A percentile compares a stretch with the other conserved stretches of the same genome.
phyloP scores from a whole-genome alignment of 2,329 filamentous ascomycete species.

The Stagonosporopsis rhizophila region DNA sequence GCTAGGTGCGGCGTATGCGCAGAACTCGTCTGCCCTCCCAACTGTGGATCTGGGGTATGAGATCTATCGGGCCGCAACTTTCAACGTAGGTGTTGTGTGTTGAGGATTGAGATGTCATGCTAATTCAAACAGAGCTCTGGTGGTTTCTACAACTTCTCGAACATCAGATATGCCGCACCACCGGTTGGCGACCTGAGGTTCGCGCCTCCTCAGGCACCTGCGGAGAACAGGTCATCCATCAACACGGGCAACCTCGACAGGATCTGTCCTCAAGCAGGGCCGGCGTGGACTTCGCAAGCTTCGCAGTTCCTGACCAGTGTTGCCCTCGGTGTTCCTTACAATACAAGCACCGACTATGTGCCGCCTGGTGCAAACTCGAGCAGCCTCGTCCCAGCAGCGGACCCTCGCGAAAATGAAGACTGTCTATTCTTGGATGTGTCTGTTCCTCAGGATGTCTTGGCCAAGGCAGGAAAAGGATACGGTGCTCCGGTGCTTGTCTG shows the following conservation, averaged over 20 bases:
- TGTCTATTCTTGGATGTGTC: constrained; percentile 59
- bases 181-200: constrained; percentile 61
- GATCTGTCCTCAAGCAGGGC: constrained; percentile 47
- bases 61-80: constrained; percentile 56
- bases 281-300: constrained; percentile 54
- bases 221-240: constrained; percentile 53
- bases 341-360: constrained; percentile 36
- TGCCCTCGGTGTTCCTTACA: constrained; percentile 38
- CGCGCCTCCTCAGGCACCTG: constrained; percentile 54
- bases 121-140: constrained; percentile 44
- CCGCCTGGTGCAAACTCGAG: constrained; percentile 37
- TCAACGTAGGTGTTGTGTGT: constrained; percentile 49
- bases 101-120: neutral
- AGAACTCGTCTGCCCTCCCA: constrained; percentile 46
- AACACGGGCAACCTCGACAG: constrained; percentile 53
- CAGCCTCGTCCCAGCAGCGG: constrained; percentile 28
- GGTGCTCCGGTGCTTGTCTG: constrained; percentile 57
- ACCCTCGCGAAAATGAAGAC: constrained; percentile 52
- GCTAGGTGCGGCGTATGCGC: constrained; percentile 32
- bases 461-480: constrained; percentile 39
- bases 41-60: constrained; percentile 63
- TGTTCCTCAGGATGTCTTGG: constrained; percentile 51
- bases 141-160: constrained; percentile 62
- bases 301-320: constrained; percentile 43
- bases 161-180: constrained; percentile 64